phyloP scores from a whole-genome alignment of 2,329 filamentous ascomycete genomes.

The Aspergillus sp. region DNA sequence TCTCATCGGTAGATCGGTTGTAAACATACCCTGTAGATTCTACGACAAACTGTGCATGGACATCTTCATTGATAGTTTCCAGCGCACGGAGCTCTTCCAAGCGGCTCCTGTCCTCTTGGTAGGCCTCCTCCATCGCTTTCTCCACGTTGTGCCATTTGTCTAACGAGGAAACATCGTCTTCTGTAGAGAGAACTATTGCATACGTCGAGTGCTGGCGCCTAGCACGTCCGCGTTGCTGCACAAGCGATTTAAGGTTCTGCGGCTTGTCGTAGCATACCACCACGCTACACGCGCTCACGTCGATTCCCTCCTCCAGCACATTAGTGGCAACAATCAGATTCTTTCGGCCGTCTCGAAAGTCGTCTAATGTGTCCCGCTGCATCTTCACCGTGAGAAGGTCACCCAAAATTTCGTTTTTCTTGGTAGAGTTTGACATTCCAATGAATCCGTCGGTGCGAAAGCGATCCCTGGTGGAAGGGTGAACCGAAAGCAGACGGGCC shows the following conservation, averaged over 20 bases:
- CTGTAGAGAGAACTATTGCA: conserved; percentile 48
- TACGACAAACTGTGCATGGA: conserved; percentile 42
- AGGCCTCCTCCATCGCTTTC: conserved; percentile 67
- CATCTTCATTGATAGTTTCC: conserved; percentile 50
- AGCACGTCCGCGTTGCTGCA: conserved; percentile 65
- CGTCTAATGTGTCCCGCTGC: conserved; percentile 53
- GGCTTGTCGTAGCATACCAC: conserved; percentile 66
- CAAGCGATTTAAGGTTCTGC: conserved; percentile 62
- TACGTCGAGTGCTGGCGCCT: conserved; percentile 58
- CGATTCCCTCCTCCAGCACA: conserved; percentile 62
- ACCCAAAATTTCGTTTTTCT: conserved; percentile 48
- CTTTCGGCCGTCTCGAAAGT: conserved; percentile 53
- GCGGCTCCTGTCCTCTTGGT: conserved; percentile 63
- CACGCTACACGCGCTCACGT: conserved; percentile 62
- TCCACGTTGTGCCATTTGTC: conserved; percentile 68
- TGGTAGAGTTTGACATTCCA: conserved; percentile 47
- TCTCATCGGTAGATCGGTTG: background rate
- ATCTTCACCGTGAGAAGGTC: conserved; percentile 50
- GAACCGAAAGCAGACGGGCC: conserved; percentile 54
- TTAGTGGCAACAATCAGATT: conserved; percentile 61
- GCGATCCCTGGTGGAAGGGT: conserved; percentile 49
- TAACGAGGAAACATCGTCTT: conserved; percentile 34
- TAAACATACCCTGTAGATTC: conserved; percentile 28
- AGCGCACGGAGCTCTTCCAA: conserved; percentile 47
- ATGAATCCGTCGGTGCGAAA: conserved; percentile 46